Evolutionary conservation across 306 rosid genomes (phyloP).

Genomic region (Vicia faba): DNA sequence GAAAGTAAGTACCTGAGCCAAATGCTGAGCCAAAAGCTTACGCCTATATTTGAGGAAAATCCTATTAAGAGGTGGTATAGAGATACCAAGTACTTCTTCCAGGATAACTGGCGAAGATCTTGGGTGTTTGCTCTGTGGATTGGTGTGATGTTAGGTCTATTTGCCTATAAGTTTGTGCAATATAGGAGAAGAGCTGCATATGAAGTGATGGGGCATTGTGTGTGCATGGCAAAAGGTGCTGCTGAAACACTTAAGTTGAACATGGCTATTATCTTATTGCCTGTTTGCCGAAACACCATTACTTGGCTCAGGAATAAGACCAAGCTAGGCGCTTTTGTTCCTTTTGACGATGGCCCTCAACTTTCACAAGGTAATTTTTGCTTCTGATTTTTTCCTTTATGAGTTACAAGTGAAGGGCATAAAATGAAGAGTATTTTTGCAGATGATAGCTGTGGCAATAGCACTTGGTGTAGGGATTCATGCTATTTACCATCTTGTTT

Average conservation of each 20-base stretch:
- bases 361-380: constrained; percentile 56
- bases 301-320: constrained; percentile 63
- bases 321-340: constrained; percentile 49
- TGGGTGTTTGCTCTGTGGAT: constrained; percentile 60
- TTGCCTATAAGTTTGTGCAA: constrained; percentile 53
- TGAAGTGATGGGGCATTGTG: constrained; percentile 64
- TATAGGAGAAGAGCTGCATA: constrained; percentile 50
- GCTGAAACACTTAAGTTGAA: constrained; percentile 68
- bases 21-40: constrained; percentile 55
- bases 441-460: constrained; percentile 58
- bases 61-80: constrained; percentile 43
- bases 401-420: constrained; percentile 17
- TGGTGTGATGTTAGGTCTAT: constrained; percentile 51
- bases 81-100: constrained; percentile 48
- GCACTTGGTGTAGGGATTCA: constrained; percentile 53
- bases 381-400: constrained; percentile 20
- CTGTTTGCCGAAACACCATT: constrained; percentile 65
- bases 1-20: constrained; percentile 50
- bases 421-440: constrained; percentile 34
- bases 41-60: constrained; percentile 37
- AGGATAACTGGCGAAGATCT: constrained; percentile 61
- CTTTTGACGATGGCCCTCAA: constrained; percentile 59
- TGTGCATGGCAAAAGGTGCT: constrained; percentile 77
- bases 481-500: constrained; percentile 50
- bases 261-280: constrained; percentile 65